A percentile compares a stretch with the other conserved stretches of the same genome.
Conservation (phyloP, 2,329 filamentous ascomycete species). For the Corinectria fuckeliana region DNA sequence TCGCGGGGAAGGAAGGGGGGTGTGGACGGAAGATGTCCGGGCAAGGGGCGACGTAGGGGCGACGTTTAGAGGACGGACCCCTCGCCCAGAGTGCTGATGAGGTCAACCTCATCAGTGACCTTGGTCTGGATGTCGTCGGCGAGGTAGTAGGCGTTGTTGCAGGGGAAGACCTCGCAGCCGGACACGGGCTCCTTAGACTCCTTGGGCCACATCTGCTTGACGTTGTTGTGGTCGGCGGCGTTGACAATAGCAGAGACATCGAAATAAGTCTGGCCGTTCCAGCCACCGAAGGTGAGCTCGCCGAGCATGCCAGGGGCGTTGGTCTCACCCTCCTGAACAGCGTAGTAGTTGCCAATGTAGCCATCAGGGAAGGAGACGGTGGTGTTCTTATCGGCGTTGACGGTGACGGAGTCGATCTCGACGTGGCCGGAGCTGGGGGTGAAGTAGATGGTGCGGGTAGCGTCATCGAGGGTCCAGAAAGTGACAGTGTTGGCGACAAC, state of each 20-base stretch:
- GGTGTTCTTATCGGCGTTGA: constrained; percentile 47
- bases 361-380: constrained; percentile 50
- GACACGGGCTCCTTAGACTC: constrained; percentile 48
- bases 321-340: constrained; percentile 52
- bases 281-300: constrained; percentile 58
- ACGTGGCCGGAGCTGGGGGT: constrained; percentile 50
- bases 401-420: constrained; percentile 47
- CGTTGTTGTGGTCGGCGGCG: constrained; percentile 54
- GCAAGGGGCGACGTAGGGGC: constrained; percentile 15
- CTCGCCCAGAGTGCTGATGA: constrained; percentile 58
- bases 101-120: constrained; percentile 53
- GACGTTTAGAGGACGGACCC: constrained; percentile 35
- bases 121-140: constrained; percentile 64
- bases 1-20: constrained; percentile 21
- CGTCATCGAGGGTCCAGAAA: constrained; percentile 64
- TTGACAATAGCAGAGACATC: constrained; percentile 66
- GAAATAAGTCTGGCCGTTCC: constrained; percentile 58
- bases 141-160: constrained; percentile 60
- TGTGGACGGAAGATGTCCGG: constrained; percentile 25
- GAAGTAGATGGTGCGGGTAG: constrained; percentile 58
- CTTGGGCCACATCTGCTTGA: constrained; percentile 62
- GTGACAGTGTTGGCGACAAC: constrained; percentile 58
- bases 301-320: constrained; percentile 59
- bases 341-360: constrained; percentile 60
- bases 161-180: constrained; percentile 60